Evolutionary conservation across 768 basidiomycete species (phyloP).

Genomic region (Psilocybe azurescens): DNA sequence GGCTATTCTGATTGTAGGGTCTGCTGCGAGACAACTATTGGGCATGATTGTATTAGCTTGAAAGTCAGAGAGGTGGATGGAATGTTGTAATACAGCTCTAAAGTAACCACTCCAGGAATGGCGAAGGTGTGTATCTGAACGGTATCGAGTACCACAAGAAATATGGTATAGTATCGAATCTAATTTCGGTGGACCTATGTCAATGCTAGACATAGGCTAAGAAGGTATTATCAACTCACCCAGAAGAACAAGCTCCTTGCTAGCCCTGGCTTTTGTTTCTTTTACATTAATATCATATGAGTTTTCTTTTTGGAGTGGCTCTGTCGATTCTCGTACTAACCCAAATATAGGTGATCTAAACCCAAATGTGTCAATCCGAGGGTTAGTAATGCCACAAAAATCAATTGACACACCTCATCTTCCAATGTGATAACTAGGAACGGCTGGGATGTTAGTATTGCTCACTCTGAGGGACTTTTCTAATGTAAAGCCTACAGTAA

Average conservation of each 20-base stretch:
- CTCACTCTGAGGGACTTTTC: neutral
- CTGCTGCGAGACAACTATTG: constrained; percentile 48
- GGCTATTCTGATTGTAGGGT: constrained; percentile 45
- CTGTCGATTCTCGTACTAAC: neutral
- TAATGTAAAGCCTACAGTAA: neutral
- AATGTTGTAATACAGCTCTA: constrained; percentile 36
- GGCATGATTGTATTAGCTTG: neutral
- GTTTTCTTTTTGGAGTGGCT: neutral
- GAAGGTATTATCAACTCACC: constrained; percentile 25
- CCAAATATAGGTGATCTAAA: constrained; percentile 7
- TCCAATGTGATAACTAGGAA: constrained; percentile 3
- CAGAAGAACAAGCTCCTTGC: constrained; percentile 47
- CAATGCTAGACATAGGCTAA: neutral
- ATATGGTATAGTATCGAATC: constrained; percentile 54
- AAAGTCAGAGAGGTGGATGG: neutral
- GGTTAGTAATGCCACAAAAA: too few species aligned
- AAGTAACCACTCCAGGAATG: constrained; percentile 39
- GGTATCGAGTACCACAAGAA: constrained; percentile 47
- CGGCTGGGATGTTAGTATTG: too few species aligned
- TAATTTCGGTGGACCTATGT: neutral
- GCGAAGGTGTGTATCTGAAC: constrained; percentile 50
- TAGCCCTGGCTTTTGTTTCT: constrained; percentile 40
- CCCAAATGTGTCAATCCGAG: neutral
- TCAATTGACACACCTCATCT: neutral
- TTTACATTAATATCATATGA: neutral